Evolutionary conservation across 257 asterid genomes (phyloP).

Genomic region (Lithospermum erythrorhizon): DNA sequence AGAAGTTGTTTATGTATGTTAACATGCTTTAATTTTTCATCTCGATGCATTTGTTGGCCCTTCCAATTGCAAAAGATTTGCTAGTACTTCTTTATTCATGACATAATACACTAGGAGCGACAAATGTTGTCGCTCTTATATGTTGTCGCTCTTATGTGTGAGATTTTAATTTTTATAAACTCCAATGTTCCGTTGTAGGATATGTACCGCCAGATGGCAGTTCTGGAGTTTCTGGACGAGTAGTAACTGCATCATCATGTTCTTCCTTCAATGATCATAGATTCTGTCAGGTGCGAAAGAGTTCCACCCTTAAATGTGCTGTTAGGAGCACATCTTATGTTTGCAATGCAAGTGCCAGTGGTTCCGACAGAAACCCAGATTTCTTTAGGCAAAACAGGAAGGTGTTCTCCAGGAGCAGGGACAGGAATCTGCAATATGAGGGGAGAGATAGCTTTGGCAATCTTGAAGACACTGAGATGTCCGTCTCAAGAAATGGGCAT

Average conservation of each 20-base stretch:
- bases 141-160: not conserved
- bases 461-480: slow-evolving; percentile 49
- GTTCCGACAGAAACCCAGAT: slow-evolving; percentile 58
- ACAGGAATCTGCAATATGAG: slow-evolving; percentile 54
- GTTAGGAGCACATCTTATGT: slow-evolving; percentile 28
- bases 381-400: slow-evolving; percentile 59
- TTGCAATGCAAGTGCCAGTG: slow-evolving; percentile 55
- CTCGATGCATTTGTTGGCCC: too few species aligned
- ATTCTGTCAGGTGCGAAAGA: slow-evolving; percentile 27
- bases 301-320: slow-evolving; percentile 26
- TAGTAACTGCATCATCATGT: slow-evolving; percentile 32
- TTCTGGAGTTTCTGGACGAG: slow-evolving; percentile 49
- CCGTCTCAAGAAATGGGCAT: slow-evolving; percentile 65
- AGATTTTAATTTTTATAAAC: not conserved
- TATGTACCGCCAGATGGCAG: slow-evolving; percentile 48
- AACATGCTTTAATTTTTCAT: too few species aligned
- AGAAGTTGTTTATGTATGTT: too few species aligned
- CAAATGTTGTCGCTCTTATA: too few species aligned
- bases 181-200: slow-evolving; percentile 35
- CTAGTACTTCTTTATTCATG: too few species aligned
- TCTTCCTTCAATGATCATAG: slow-evolving; percentile 28
- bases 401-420: slow-evolving; percentile 55
- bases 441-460: slow-evolving; percentile 52
- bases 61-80: too few species aligned
- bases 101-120: not conserved